Evolutionary conservation across 1,139 yeast species (phyloP), one percentile per base, ranked within the genome.

Genomic region (Blastobotrys malaysiensis): DNA sequence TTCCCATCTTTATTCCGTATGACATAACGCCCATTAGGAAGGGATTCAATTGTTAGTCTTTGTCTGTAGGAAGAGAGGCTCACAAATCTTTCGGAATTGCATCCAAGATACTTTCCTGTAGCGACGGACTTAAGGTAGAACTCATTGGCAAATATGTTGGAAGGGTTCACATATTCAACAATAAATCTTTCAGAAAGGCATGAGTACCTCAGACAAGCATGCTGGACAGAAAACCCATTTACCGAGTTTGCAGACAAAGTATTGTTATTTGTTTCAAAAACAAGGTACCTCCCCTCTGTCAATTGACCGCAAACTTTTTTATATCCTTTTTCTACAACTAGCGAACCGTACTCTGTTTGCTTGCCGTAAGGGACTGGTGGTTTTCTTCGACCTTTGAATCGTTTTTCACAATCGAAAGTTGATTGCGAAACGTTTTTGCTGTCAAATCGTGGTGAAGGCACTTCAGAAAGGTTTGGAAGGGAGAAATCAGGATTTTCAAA

Each of bases 281-380:
- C 52, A 45, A 62, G 55, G 49, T 58, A 64, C 45, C 68, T 56
- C 3, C 67, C 68, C 51, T 64, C 68, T 21, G 68, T 64, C 24
- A 63, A 55, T 3, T 51, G 55, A 9, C 68, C 68, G 5, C 62
- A 59, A 22, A 62, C 48, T 48, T 52, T 55, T 54, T 63, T 64
- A 55, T 45, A 63, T 2, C 67, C 67, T 5, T 46, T 36, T 49
- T 64, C 67, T 18, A 61, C 55, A 52, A 50, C 53, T 16, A 64
- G 57, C 9, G 66, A 52, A 22, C 49, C 48, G 9, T 48, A 48
- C 6, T 49, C 51, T 20, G 53, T 60, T 55, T 63, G 66, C 36
- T 59, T 39, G 16, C 66, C 66, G 44, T 52, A 55, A 1, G 58
- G 58, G 19, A 53, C 16, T 27, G 58, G 58, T 2, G 55, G 52